Conservation (phyloP, 768 basidiomycete genomes). For the Suillus clintonianus region DNA sequence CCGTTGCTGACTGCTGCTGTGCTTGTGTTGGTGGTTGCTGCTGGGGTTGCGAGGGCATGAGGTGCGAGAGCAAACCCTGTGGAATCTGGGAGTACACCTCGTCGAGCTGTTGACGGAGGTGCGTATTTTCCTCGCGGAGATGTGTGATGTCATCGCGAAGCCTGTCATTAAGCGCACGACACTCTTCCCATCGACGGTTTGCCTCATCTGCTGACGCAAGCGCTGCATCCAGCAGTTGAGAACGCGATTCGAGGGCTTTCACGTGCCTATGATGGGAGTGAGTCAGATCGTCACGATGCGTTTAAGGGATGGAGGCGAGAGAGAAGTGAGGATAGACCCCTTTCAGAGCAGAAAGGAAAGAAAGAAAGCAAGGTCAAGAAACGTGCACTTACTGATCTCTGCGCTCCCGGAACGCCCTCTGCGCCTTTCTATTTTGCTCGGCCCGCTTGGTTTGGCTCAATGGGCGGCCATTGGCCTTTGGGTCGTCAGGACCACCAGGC, state of each 20-base stretch:
- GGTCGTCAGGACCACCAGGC: constrained; percentile 9
- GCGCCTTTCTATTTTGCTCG: constrained; percentile 93
- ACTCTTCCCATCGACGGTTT: constrained; percentile 88
- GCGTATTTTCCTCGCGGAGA: constrained; percentile 53
- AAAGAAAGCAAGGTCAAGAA: constrained; percentile 6
- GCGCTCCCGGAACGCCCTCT: constrained; percentile 88
- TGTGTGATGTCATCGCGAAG: constrained; percentile 83
- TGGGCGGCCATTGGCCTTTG: constrained; percentile 43
- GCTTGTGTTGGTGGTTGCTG: constrained; percentile 19
- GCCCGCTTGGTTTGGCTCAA: constrained; percentile 85
- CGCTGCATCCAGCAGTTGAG: constrained; percentile 82
- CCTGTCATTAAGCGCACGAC: constrained; percentile 86
- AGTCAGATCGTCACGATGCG: neutral
- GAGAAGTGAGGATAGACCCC: neutral
- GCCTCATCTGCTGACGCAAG: constrained; percentile 87
- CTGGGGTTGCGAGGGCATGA: constrained; percentile 4
- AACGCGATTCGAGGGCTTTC: constrained; percentile 83
- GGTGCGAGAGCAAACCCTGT: constrained; percentile 23
- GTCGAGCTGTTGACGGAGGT: constrained; percentile 37
- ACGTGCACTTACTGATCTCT: constrained; percentile 71
- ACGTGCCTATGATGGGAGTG: constrained; percentile 61
- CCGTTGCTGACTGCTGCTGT: constrained; percentile 20
- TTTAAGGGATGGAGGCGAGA: constrained; percentile 2
- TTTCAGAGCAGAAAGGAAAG: neutral
- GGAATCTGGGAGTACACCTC: constrained; percentile 32